A percentile compares a stretch with the other conserved stretches of the same genome.
These are phyloP conservation scores for Populus trichocarpa DNA, from an alignment of 441 rosid species.

Conservation along the genomic window DNA sequence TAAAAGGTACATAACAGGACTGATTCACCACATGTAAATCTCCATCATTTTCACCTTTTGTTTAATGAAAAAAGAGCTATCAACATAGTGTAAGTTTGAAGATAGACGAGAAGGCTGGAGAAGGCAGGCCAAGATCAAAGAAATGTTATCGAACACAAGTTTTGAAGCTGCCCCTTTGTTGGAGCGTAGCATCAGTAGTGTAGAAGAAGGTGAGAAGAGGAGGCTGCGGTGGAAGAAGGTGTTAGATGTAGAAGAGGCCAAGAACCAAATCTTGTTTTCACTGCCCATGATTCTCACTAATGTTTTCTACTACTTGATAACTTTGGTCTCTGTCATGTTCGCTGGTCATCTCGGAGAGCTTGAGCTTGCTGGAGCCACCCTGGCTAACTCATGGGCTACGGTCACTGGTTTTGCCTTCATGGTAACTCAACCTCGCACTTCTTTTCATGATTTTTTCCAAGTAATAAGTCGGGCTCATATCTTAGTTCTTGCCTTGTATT, in stretches of 20 bases:
- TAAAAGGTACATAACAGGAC: not conserved
- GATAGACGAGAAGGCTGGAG: not conserved
- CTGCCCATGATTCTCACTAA: slow-evolving; percentile 64
- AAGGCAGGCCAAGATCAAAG: not conserved
- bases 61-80: not conserved
- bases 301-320: slow-evolving; percentile 42
- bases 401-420: slow-evolving; percentile 74
- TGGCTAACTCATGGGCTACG: slow-evolving; percentile 80
- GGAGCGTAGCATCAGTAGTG: not conserved
- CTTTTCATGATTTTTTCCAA: not conserved
- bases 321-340: slow-evolving; percentile 78
- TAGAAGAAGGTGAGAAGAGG: not conserved
- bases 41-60: not conserved
- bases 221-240: slow-evolving; percentile 27
- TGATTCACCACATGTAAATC: not conserved
- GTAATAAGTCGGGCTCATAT: not conserved
- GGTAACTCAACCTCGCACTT: slow-evolving; percentile 32
- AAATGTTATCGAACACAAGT: not conserved
- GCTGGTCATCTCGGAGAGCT: slow-evolving; percentile 81
- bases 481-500: not conserved
- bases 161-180: not conserved
- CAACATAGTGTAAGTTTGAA: not conserved
- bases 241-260: slow-evolving; percentile 51
- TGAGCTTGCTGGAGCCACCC: slow-evolving; percentile 81
- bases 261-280: slow-evolving; percentile 46